Evolutionary conservation across 1,284 basidiomycete genomes (phyloP).

Genomic region (Irpex sp.): DNA sequence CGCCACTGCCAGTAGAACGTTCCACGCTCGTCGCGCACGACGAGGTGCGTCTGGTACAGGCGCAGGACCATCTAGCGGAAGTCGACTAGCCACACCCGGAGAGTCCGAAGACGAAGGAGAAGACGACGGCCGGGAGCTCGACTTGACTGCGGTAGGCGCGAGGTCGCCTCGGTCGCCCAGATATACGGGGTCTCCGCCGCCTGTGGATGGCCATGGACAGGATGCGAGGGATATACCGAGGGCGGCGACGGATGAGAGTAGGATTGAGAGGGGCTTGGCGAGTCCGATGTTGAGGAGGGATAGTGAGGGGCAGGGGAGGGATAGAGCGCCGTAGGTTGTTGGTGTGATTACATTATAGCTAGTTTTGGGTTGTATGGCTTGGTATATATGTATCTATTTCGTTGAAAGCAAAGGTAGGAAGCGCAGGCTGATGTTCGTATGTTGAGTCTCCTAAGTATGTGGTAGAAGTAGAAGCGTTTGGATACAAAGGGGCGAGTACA

Average conservation of each 20-base stretch:
- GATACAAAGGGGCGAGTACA: too few relatives aligned
- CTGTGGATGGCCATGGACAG: conserved; percentile 1
- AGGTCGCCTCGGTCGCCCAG: conserved; percentile 4
- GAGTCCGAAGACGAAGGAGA: conserved; percentile 47
- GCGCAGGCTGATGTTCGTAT: too few relatives aligned
- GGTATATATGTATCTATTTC: not conserved
- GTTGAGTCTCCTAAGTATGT: too few relatives aligned
- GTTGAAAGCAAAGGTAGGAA: too few relatives aligned
- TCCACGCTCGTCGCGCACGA: conserved; percentile 73
- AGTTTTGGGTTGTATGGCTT: not conserved
- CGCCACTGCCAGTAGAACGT: conserved; percentile 82
- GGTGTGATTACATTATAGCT: not conserved
- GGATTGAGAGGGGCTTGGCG: conserved; percentile 51
- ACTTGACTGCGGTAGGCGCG: conserved; percentile 22
- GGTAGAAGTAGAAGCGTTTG: too few relatives aligned
- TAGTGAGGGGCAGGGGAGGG: conserved; percentile 27
- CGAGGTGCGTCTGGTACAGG: conserved; percentile 29
- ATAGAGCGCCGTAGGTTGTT: conserved; percentile 14
- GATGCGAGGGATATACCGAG: conserved; percentile 24
- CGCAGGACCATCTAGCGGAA: conserved; percentile 21
- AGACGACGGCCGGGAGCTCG: conserved; percentile 31
- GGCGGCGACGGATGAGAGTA: conserved; percentile 40
- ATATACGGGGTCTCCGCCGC: conserved; percentile 4
- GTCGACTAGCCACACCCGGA: conserved; percentile 38
- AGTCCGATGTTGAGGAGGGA: conserved; percentile 48